Percentiles rank a stretch among this genome's conserved stretches.
These are phyloP conservation scores for Tremella fuciformis DNA, from an alignment of 768 basidiomycete genomes.

Conservation along the genomic window DNA sequence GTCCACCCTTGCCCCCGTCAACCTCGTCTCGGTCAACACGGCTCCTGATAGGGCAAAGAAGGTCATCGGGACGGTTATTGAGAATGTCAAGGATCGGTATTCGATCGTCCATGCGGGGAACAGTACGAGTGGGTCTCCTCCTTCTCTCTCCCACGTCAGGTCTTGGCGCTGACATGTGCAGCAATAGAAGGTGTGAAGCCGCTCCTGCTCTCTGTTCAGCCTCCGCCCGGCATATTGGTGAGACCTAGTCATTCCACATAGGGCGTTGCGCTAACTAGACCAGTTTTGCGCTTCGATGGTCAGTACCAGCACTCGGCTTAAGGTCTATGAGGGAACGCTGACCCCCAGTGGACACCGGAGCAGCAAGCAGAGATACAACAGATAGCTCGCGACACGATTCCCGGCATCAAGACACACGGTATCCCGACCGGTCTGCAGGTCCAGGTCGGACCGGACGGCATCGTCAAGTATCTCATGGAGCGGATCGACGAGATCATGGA, in stretches of 20 bases:
- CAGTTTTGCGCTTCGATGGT: constrained; percentile 46
- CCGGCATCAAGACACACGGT: constrained; percentile 41
- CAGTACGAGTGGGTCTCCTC: constrained; percentile 23
- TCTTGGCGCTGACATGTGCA: constrained; percentile 1
- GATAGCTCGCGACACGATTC: constrained; percentile 42
- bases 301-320: not conserved
- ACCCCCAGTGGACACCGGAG: constrained; percentile 46
- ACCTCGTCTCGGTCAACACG: constrained; percentile 48
- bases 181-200: constrained; percentile 46
- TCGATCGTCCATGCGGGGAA: constrained; percentile 46
- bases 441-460: constrained; percentile 38
- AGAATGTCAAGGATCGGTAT: constrained; percentile 42
- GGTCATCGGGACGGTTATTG: constrained; percentile 43
- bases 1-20: constrained; percentile 20
- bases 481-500: constrained; percentile 40
- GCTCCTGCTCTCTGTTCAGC: constrained; percentile 34
- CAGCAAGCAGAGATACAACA: constrained; percentile 41
- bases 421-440: constrained; percentile 48
- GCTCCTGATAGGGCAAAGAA: constrained; percentile 46
- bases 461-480: constrained; percentile 41
- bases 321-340: not conserved
- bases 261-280: not conserved
- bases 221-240: constrained; percentile 40
- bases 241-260: constrained; percentile 6
- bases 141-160: too few species aligned